Conservation (phyloP, 2,329 filamentous ascomycete genomes). For the Malbranchea cinnamomea region DNA sequence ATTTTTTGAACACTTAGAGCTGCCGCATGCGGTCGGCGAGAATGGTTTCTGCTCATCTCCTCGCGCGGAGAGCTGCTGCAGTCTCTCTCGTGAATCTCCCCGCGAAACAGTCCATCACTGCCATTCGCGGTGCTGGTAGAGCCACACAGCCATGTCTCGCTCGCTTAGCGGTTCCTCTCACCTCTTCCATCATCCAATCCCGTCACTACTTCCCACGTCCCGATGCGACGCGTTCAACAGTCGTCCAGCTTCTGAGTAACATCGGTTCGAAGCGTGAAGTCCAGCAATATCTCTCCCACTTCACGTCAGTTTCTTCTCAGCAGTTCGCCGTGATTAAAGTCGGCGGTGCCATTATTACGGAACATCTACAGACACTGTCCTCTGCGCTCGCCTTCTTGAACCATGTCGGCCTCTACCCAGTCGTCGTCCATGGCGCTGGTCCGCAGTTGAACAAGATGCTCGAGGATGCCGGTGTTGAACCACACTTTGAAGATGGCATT, state of each 20-base stretch:
- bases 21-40: slow-evolving; percentile 13
- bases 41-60: slow-evolving; percentile 30
- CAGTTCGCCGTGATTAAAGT: slow-evolving; percentile 99
- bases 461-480: slow-evolving; percentile 81
- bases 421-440: slow-evolving; percentile 89
- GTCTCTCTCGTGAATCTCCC: slow-evolving; percentile 3
- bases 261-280: slow-evolving; percentile 93
- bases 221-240: slow-evolving; percentile 57
- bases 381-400: slow-evolving; percentile 81
- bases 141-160: too few species aligned
- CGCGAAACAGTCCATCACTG: slow-evolving; percentile 21
- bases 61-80: slow-evolving; percentile 27
- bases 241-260: slow-evolving; percentile 83
- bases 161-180: slow-evolving; percentile 16
- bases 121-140: slow-evolving; percentile 22
- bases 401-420: slow-evolving; percentile 84
- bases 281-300: slow-evolving; percentile 94
- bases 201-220: slow-evolving; percentile 33
- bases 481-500: slow-evolving; percentile 92
- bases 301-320: slow-evolving; percentile 90
- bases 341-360: slow-evolving; percentile 86
- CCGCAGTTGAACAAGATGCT: slow-evolving; percentile 89
- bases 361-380: slow-evolving; percentile 83
- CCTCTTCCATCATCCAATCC: slow-evolving; percentile 13
- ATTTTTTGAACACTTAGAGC: not conserved